Base-by-base conservation (phyloP, 163 green algal genomes). In the Picocystis sp. region DNA sequence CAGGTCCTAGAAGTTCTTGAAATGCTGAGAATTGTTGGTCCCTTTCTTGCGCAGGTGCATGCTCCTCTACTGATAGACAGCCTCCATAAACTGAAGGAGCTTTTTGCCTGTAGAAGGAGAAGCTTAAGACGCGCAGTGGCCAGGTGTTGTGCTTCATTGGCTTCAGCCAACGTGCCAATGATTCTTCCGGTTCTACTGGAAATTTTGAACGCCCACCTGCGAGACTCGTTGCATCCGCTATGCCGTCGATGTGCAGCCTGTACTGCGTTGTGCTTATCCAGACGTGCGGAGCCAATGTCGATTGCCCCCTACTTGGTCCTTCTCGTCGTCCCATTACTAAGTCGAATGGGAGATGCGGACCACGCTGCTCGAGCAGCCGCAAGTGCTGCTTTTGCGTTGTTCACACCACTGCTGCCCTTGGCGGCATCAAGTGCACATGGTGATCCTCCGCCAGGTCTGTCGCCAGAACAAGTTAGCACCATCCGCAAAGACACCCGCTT, bases 321-420 rank as follows among this genome's bases (percentile, higher is more conserved):
- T 45, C 57, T 94, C 47, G 71, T 92, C 22, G 82, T 95, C 21
- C 86, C 86, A 21, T 68, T 95, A 33, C 75, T 98, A 66, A 70
- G 67, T 11, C 68, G 79, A 51, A 94, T 96, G 83, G 78, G 63
- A 49, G 87, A 98, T 69, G 52, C 73, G 1, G 25, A 57, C 1
- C 35, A 60, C 0, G 53, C 43, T 17, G 72, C 93, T 13, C 61
- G 89, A 3, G 42, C 52, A 8, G 49, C 60, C 10, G 87, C 86
- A 0, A 76, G 81, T 3, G 53, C 63, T 21, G 77, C 71, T 62
- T 95, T 98, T 69, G 89, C 83, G 0, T 19, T 53, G 8, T 69
- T 92, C 34, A 79, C 94, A 19, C 76, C 78, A 11, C 66, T 96
- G 43, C 73, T 97, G 54, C 89, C 89, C 41, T 80, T 98, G 46